These are phyloP conservation scores for Zygosaccharomyces kombuchaensis DNA, from an alignment of 805 yeast species.

Conservation along the genomic window DNA sequence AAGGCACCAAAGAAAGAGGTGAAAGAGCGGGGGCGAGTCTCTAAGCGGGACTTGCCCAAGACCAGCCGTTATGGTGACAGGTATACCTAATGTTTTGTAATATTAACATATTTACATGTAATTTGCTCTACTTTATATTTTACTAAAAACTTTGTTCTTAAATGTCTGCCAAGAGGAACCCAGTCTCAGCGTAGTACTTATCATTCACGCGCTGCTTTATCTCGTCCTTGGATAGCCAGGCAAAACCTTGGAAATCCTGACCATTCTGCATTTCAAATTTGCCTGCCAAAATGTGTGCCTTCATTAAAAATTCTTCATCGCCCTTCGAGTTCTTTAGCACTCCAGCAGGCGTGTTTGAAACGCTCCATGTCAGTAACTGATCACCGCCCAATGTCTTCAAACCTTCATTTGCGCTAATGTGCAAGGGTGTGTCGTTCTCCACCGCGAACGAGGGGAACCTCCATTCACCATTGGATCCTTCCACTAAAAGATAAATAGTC, in stretches of 20 bases:
- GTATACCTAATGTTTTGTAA: constrained; percentile 4
- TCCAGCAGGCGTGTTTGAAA: constrained; percentile 85
- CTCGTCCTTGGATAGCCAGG: constrained; percentile 87
- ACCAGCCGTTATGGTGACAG: constrained; percentile 17
- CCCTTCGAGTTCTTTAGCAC: constrained; percentile 41
- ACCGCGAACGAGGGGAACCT: constrained; percentile 68
- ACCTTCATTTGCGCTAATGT: constrained; percentile 70
- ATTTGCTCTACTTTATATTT: constrained; percentile 4
- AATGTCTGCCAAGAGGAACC: constrained; percentile 36
- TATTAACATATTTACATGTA: constrained; percentile 9
- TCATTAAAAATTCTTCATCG: constrained; percentile 61
- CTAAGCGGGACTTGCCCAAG: constrained; percentile 15
- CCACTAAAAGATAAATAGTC: constrained; percentile 71
- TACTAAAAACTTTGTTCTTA: constrained; percentile 2
- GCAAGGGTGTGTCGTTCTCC: constrained; percentile 51
- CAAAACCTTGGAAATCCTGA: constrained; percentile 45
- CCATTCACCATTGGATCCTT: constrained; percentile 53
- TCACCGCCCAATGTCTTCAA: constrained; percentile 68
- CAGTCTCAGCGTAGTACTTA: constrained; percentile 54
- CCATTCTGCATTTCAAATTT: constrained; percentile 48
- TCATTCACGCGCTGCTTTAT: constrained; percentile 47
- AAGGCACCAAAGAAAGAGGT: constrained; percentile 6
- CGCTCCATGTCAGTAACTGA: constrained; percentile 78
- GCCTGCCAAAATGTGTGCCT: constrained; percentile 87
- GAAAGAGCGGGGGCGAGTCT: constrained; percentile 7